These are phyloP conservation scores for Chaetothyriales sp. DNA, from an alignment of 2,329 filamentous ascomycete genomes.

Conservation along the genomic window DNA sequence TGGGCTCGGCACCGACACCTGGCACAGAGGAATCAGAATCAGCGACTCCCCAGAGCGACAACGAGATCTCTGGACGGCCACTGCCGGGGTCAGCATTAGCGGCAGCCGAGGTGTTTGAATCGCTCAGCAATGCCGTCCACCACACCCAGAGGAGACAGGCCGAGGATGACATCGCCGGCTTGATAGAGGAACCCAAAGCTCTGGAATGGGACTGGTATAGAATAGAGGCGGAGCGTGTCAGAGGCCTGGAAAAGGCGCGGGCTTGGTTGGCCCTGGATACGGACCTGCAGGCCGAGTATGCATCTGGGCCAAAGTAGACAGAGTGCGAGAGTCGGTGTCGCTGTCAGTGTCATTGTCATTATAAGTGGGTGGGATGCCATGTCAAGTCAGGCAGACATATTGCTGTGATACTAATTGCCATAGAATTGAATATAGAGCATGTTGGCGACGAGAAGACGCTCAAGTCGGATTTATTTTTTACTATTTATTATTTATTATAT, in stretches of 20 bases:
- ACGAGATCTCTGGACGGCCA: background rate
- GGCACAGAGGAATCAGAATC: background rate
- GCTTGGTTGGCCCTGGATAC: slow-evolving; percentile 41
- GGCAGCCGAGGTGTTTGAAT: slow-evolving; percentile 8
- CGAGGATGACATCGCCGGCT: slow-evolving; percentile 15
- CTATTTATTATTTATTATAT: no score
- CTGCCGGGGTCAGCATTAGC: background rate
- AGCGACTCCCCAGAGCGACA: background rate
- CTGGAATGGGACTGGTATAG: slow-evolving; percentile 45
- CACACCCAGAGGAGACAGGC: slow-evolving; percentile 14
- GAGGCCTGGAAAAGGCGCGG: slow-evolving; percentile 40
- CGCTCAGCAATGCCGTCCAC: slow-evolving; percentile 15
- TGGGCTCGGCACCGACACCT: background rate
- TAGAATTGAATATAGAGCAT: no score
- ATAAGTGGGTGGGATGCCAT: no score
- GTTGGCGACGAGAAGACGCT: no score
- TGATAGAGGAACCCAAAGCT: slow-evolving; percentile 8
- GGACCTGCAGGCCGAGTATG: slow-evolving; percentile 34
- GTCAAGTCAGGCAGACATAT: no score
- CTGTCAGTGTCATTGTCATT: no score
- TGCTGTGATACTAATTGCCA: no score
- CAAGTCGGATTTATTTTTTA: no score
- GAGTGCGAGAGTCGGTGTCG: no score
- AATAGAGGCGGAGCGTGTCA: slow-evolving; percentile 42
- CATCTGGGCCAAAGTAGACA: background rate